Conservation (phyloP, 768 basidiomycete genomes). For the Suillus americanus region DNA sequence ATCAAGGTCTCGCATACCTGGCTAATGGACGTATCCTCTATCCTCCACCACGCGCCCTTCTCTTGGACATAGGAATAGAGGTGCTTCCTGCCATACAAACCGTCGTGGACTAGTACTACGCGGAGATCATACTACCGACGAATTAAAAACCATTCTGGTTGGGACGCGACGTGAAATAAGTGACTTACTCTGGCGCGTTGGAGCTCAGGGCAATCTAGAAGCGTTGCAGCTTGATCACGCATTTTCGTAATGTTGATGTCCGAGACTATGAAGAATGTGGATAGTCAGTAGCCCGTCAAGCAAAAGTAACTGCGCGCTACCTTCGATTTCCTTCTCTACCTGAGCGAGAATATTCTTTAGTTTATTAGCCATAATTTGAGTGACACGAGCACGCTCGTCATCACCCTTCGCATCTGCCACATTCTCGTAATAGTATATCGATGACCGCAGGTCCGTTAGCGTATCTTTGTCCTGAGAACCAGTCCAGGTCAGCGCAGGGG, state of each 20-base stretch:
- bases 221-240: constrained; percentile 39
- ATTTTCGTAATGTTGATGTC: constrained; percentile 48
- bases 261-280: constrained; percentile 40
- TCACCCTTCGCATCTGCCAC: constrained; percentile 53
- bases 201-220: constrained; percentile 67
- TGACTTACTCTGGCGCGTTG: constrained; percentile 54
- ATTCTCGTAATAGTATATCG: constrained; percentile 71
- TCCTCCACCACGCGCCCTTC: constrained; percentile 78
- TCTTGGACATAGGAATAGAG: constrained; percentile 73
- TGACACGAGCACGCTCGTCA: constrained; percentile 41
- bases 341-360: constrained; percentile 51
- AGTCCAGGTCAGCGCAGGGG: not conserved
- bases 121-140: constrained; percentile 76
- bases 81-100: constrained; percentile 73
- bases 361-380: constrained; percentile 48
- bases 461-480: constrained; percentile 57
- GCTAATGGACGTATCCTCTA: constrained; percentile 64
- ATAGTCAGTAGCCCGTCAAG: not conserved
- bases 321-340: constrained; percentile 53
- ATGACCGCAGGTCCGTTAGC: constrained; percentile 56
- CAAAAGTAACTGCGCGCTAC: constrained; percentile 30
- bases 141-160: not conserved
- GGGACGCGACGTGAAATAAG: not conserved
- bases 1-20: constrained; percentile 41
- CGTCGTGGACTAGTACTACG: constrained; percentile 75